Base-by-base conservation (phyloP, 176 grass and related monocot species). In the Carex cristatella region DNA sequence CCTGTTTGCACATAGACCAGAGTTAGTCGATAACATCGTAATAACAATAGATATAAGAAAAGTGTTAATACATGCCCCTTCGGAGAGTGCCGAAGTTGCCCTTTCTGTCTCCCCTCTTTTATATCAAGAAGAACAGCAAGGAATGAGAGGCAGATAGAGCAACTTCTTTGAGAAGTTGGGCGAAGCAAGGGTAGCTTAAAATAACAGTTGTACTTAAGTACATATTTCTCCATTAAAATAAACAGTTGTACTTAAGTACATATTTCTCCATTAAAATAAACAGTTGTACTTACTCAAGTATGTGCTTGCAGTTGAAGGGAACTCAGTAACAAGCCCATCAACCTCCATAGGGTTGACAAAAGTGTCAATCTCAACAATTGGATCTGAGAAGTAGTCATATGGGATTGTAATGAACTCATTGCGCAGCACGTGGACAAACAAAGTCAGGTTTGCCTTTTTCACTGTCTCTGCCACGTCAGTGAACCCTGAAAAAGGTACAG, bases 331-430 rank as follows among this genome's bases (percentile, higher is more conserved):
- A 23, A 99, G 13, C 1, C 91, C 97, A 35, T 99, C 93, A 11
- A 55, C 88, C 62, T 84, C 37, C 5, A 94, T 18, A 2, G 85
- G 67, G 35, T 7, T 51, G 12, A 84, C 23, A 42, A 91, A 94
- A 9, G 91, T 95, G 18, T 63, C 91, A 40, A 99, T 72, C 90
- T 99, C 97, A 15, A 92, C 44, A 14, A 85, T 87, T 0, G 97
- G 93, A 70, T 99, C 93, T 5, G 93, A 89, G 40, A 89, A 99
- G 90, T 81, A 96, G 84, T 99, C 97, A 38, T 94, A 99, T 6
- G 88, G 90, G 30, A 99, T 87, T 48, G 86, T 82, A 71, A 87
- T 65, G 83, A 92, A 99, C 93, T 99, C 96, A 78, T 99, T 99
- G 82, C 80, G 88, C 83, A 99, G 90, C 69, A 90, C 83, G 10